Evolutionary conservation across 345 rosid genomes (phyloP), one percentile per base, ranked within the genome.

Genomic region (Syzygium oleosum): DNA sequence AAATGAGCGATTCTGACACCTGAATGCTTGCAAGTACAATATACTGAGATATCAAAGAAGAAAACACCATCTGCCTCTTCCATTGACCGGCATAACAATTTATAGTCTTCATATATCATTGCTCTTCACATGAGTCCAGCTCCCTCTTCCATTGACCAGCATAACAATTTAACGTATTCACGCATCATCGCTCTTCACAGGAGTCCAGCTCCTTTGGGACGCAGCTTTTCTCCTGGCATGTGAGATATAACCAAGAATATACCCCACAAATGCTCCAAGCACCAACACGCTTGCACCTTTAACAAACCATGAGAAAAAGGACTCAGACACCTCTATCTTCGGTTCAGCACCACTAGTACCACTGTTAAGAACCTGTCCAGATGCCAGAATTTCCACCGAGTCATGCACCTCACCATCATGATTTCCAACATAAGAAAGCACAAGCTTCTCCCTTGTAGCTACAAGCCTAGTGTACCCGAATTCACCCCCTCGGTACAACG

Each of bases 401-500:
- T 97, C 99, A 92, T 97, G 99, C 89, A 96, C 96, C 90, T 93
- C 93, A 3, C 99, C 99, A 22, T 95, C 99, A 6, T 96, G 99
- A 91, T 96, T 96, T 61, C 99, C 98, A 1, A 96, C 93, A 61
- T 93, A 97, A 5, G 95, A 93, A 90, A 96, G 89, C 4, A 91
- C 91, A 38, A 96, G 97, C 88, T 93, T 97, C 89, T 96, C 95
- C 85, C 90, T 96, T 7, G 96, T 93, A 88, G 99, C 99, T 65
- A 95, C 92, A 88, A 97, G 87, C 52, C 96, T 95, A 41, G 97
- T 95, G 90, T 97, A 96, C 52, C 99, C 99, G 59, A 97, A 97
- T 93, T 97, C 98, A 12, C 96, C 98, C n/a, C 96, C 94, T 6
- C 99, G 95, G 90, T 94, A 97, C 95, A 96, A 86, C 29, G 99